phyloP scores from a whole-genome alignment of 352 stramenopile species.

The Pelagophyceae sp. region DNA sequence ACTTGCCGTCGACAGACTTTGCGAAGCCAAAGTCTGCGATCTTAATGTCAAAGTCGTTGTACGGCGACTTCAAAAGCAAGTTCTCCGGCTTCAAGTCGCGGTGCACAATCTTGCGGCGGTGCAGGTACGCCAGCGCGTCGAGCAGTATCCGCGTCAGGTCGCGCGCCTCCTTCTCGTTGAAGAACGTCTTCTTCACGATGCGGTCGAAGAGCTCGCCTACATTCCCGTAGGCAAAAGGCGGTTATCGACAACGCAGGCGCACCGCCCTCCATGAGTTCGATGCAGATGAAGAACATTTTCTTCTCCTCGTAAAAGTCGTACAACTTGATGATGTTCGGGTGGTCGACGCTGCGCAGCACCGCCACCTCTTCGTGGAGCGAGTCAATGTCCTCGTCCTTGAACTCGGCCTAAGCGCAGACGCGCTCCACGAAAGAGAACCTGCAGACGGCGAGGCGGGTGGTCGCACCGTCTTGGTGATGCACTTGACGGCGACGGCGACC shows the following conservation, averaged over 20 bases:
- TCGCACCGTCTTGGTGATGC: conserved; percentile 46
- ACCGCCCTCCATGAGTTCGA: conserved; percentile 88
- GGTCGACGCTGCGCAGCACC: conserved; percentile 47
- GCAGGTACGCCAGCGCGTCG: conserved; percentile 77
- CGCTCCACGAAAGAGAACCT: too few species aligned
- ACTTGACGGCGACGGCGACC: conserved; percentile 49
- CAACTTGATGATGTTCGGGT: conserved; percentile 54
- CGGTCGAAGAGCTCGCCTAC: conserved; percentile 84
- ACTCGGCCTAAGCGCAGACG: too few species aligned
- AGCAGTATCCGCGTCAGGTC: conserved; percentile 76
- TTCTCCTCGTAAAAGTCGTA: conserved; percentile 58
- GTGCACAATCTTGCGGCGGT: conserved; percentile 81
- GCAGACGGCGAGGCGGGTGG: too few species aligned
- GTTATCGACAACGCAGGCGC: conserved; percentile 3
- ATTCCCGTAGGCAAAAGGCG: conserved; percentile 20
- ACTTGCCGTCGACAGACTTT: conserved; percentile 79
- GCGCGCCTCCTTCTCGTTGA: conserved; percentile 86
- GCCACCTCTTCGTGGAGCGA: conserved; percentile 52
- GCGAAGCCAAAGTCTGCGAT: conserved; percentile 69
- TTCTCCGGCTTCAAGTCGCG: conserved; percentile 93
- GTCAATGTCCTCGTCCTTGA: conserved; percentile 47
- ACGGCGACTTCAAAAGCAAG: conserved; percentile 73
- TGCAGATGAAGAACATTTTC: conserved; percentile 94
- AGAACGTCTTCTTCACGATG: conserved; percentile 80
- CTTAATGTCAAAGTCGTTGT: conserved; percentile 81